Base-by-base conservation (phyloP, 139 green algal genomes). In the Micractinium sp. region DNA sequence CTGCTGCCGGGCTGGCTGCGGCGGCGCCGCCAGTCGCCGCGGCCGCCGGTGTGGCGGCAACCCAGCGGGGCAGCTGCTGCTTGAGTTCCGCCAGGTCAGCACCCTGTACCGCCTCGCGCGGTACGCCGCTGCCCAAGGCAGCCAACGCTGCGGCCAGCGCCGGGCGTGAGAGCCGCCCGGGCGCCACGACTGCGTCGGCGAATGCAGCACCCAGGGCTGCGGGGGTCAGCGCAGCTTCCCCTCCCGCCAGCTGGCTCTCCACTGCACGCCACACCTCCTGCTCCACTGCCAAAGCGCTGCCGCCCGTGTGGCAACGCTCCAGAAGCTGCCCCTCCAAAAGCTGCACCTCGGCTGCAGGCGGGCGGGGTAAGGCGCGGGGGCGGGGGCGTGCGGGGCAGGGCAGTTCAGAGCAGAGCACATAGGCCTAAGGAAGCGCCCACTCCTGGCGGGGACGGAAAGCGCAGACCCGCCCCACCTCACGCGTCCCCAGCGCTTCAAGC, bases 291-390 rank as follows among this genome's bases (percentile, higher is more conserved):
- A 86, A 38, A 33, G 53, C 23, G 76, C 0, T 36, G 78, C 88
- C 76, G 60, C 1, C 66, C 18, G 39, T 38, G 7, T 29, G 61
- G 47, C 66, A 76, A 23, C 36, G 31, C 73, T 83, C 39, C 33
- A 36, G 0, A 38, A 92, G 47, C 82, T 92, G 89, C 7, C 74
- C 89, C 82, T 92, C 89, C n/a, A 90, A n/a, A 76, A 92, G 75
- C 31, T 67, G 74, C 35, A 90, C 89, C 3, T 87, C 73, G 25
- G 35, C 35, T 63, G 13, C 56, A 18, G 1, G 38, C 29, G 78
- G 41, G 47, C 12, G 47, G 47, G 80, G 29, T 39, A 13, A 7
- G 71, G 80, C 9, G 31, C 12, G 39, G 35, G 79, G 71, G n/a
- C n/a, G n/a, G n/a, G n/a, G n/a, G n/a, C n/a, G n/a, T n/a, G n/a